phyloP scores from a whole-genome alignment of 345 rosid genomes.

The Syzygium jambos region DNA sequence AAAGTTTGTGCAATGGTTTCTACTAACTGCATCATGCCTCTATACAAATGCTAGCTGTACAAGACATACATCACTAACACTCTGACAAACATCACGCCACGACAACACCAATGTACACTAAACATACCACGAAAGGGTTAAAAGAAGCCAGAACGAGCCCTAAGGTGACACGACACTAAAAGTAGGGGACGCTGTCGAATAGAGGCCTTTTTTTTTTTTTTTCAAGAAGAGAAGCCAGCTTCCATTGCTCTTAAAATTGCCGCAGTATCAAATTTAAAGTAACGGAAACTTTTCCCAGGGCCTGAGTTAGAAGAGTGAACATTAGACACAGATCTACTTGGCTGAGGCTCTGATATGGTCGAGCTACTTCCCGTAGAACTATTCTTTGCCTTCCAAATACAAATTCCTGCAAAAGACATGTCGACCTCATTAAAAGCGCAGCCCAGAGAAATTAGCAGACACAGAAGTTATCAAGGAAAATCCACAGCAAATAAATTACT shows the following conservation, averaged over 20 bases:
- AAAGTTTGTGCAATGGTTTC: background rate
- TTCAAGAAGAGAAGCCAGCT: slow-evolving; percentile 24
- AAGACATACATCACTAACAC: background rate
- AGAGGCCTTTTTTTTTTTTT: background rate
- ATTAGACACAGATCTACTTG: slow-evolving; percentile 27
- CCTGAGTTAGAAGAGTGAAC: slow-evolving; percentile 38
- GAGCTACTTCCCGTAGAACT: slow-evolving; percentile 33
- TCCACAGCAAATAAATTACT: background rate
- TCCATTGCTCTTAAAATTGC: slow-evolving; percentile 68
- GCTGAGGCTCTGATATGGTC: slow-evolving; percentile 36
- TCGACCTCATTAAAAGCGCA: background rate
- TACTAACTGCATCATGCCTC: background rate
- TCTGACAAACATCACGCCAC: background rate
- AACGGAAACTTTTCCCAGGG: slow-evolving; percentile 56
- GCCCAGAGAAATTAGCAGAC: background rate
- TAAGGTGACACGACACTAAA: background rate
- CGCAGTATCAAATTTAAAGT: slow-evolving; percentile 51
- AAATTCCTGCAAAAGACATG: slow-evolving; percentile 30
- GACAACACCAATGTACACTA: background rate
- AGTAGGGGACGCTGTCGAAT: background rate
- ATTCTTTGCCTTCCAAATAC: slow-evolving; percentile 81
- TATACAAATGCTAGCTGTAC: background rate
- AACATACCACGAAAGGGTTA: background rate
- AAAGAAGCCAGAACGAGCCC: background rate
- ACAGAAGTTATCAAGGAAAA: background rate